These are phyloP conservation scores for Auricularia sp. DNA, from an alignment of 768 basidiomycete genomes.

Conservation along the genomic window DNA sequence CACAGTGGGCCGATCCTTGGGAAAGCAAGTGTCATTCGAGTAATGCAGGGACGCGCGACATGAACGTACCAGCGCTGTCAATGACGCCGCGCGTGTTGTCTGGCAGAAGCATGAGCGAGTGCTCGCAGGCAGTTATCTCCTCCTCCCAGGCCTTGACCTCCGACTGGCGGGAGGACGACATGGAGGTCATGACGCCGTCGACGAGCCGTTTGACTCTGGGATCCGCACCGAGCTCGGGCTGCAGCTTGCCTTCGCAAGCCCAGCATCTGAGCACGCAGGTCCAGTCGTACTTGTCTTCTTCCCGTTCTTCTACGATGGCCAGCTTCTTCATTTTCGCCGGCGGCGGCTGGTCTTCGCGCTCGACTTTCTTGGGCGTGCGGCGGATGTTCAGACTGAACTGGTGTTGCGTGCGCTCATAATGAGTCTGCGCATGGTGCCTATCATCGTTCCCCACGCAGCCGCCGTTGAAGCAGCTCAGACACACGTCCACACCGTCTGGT, in stretches of 20 bases:
- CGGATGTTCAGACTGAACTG: slow-evolving; percentile 70
- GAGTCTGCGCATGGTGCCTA: slow-evolving; percentile 65
- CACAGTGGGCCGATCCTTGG: slow-evolving; percentile 71
- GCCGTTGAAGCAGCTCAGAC: slow-evolving; percentile 90
- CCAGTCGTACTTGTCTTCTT: slow-evolving; percentile 81
- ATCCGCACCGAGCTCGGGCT: slow-evolving; percentile 22
- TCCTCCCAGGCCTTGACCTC: slow-evolving; percentile 99
- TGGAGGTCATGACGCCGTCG: slow-evolving; percentile 63
- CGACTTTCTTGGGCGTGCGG: slow-evolving; percentile 32
- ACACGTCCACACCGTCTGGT: slow-evolving; percentile 75
- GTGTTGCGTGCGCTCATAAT: slow-evolving; percentile 66
- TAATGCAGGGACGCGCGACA: background rate
- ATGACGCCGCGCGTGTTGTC: slow-evolving; percentile 38
- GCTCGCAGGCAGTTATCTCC: slow-evolving; percentile 81
- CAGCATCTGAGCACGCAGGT: slow-evolving; percentile 64
- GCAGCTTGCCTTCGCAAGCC: slow-evolving; percentile 46
- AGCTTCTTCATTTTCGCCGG: slow-evolving; percentile 85
- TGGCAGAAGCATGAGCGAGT: slow-evolving; percentile 52
- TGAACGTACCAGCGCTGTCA: slow-evolving; percentile 39
- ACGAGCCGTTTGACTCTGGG: slow-evolving; percentile 41
- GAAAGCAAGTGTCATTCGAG: background rate
- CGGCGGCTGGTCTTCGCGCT: slow-evolving; percentile 73
- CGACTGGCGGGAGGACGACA: slow-evolving; percentile 84
- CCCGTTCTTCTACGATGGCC: slow-evolving; percentile 75
- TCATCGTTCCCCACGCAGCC: slow-evolving; percentile 53